phyloP scores from a whole-genome alignment of 192 early-diverging fungal species.

The Fimicolochytrium jonesii region DNA sequence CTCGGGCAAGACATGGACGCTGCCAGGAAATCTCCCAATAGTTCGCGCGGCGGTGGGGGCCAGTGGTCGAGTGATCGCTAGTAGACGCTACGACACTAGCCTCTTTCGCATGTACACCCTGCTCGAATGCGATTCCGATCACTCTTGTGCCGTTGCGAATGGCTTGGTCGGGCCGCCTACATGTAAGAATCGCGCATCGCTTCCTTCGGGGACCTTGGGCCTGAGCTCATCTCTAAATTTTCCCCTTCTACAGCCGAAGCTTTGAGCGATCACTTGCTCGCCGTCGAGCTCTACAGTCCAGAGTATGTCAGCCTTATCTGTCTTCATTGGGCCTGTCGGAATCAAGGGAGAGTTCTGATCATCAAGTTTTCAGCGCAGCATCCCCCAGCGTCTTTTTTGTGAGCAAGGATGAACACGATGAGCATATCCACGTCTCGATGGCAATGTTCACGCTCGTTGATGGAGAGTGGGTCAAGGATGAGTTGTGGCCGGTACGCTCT shows the following conservation, averaged over 20 bases:
- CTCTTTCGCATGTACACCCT: background rate
- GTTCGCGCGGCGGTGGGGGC: constrained; percentile 3
- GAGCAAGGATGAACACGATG: background rate
- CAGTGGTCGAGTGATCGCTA: background rate
- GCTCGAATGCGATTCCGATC: background rate
- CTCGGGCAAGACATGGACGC: background rate
- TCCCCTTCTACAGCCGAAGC: background rate
- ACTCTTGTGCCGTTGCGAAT: background rate
- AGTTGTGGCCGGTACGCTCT: constrained; percentile 7
- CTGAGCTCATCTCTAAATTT: background rate
- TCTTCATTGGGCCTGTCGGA: background rate
- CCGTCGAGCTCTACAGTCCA: constrained; percentile 6
- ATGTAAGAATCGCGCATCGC: too few species aligned
- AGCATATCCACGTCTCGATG: constrained; percentile 8
- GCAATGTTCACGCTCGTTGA: constrained; percentile 9
- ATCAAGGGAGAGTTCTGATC: background rate
- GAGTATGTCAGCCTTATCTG: background rate
- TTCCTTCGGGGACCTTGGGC: background rate
- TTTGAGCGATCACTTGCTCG: constrained; percentile 1
- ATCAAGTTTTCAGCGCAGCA: background rate
- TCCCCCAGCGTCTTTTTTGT: constrained; percentile 5
- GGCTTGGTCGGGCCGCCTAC: background rate
- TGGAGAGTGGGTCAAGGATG: constrained; percentile 17
- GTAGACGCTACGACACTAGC: constrained; percentile 1
- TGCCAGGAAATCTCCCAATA: background rate